Base-by-base conservation (phyloP, 2,329 filamentous ascomycete species). In the Lachnellula suecica region DNA sequence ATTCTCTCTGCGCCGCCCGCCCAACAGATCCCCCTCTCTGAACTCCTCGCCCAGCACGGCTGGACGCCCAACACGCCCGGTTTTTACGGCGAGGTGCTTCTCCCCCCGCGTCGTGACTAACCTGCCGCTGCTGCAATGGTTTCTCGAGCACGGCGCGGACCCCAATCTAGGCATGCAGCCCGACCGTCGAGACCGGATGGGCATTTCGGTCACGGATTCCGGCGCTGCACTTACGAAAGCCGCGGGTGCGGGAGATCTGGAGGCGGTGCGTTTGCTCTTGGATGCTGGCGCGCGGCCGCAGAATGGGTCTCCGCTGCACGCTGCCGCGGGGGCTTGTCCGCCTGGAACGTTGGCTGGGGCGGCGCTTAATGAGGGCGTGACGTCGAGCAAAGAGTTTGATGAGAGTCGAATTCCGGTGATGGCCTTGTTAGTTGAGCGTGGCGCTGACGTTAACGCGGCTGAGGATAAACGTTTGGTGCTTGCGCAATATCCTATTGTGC, bases 101-200 rank as follows among this genome's bases (percentile, higher is more conserved):
- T 42, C 20, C 38, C 38, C n/a, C 19, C 17, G 20, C 17, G 19
- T 42, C 38, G 38, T 42, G 38, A 42, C 19, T 20, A 22, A 42
- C 38, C 38, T n/a, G 38, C 38, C 38, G 38, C 38, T 42, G 20
- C 38, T 42, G 17, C 38, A 42, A 20, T 42, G 38, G 38, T 42
- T 42, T 23, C 38, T 42, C 20, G 38, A 42, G 38, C 38, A 42
- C 20, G 38, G 38, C 38, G 38, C 38, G 38, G 38, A 42, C 19
- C 38, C 38, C 19, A 42, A 42, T 20, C 38, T 42, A 20, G 38
- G 38, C 38, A 42, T 23, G 38, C 38, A 42, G 20, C 19, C 8
- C 19, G 20, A 42, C 38, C 22, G 20, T 42, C 38, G 38, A 23
- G 38, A 42, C 38, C 38, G 38, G 38, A 42, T 42, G 38, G 38